Percentiles rank a stretch among this genome's conserved stretches.
These are phyloP conservation scores for Lupinus albus DNA, from an alignment of 306 rosid species.

Conservation along the genomic window DNA sequence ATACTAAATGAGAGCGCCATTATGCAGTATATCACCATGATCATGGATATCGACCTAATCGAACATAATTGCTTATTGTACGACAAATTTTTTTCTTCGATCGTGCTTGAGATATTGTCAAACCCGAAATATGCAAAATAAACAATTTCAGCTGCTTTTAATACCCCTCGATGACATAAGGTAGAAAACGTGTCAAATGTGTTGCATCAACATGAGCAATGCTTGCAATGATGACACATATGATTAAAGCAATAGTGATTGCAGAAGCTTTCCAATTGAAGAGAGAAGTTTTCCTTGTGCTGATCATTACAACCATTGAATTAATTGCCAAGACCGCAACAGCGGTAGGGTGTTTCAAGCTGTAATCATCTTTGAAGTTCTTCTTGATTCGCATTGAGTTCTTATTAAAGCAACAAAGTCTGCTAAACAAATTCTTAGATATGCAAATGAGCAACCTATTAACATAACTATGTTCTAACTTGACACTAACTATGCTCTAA, in stretches of 20 bases:
- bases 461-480: neutral
- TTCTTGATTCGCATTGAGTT: conserved; percentile 61
- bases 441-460: conserved; percentile 76
- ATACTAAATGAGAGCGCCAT: conserved; percentile 72
- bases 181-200: conserved; percentile 64
- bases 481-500: neutral
- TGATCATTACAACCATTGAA: conserved; percentile 53
- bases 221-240: conserved; percentile 62
- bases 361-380: conserved; percentile 52
- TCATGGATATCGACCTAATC: conserved; percentile 74
- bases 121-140: conserved; percentile 83
- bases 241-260: conserved; percentile 52
- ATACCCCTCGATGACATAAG: conserved; percentile 60
- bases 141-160: conserved; percentile 69
- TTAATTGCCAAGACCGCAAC: conserved; percentile 51
- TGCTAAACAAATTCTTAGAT: conserved; percentile 71
- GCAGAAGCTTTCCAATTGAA: conserved; percentile 76
- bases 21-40: conserved; percentile 65
- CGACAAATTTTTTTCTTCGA: conserved; percentile 75
- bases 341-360: conserved; percentile 74
- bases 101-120: conserved; percentile 71
- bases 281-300: conserved; percentile 69
- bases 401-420: conserved; percentile 73
- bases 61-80: conserved; percentile 72
- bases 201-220: conserved; percentile 55